Evolutionary conservation across 2,329 filamentous ascomycete genomes (phyloP), one percentile per base, ranked within the genome.

Genomic region (Botrytis fragariae): DNA sequence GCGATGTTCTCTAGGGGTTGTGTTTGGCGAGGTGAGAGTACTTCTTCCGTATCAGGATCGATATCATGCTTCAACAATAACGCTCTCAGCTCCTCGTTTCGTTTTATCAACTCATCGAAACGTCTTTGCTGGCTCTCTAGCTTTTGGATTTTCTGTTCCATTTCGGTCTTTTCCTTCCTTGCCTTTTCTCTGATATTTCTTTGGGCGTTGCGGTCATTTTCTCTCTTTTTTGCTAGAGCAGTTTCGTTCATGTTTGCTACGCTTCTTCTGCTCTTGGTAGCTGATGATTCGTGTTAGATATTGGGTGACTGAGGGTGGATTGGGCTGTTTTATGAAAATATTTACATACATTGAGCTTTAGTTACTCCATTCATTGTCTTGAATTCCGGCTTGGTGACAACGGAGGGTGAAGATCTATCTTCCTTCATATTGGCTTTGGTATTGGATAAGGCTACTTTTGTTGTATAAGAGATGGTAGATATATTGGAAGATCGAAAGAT

Each of bases 181-280:
- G 48, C 45, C 25, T 68, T 68, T 32, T 68, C 64, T 22, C 64
- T 39, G 4, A 68, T 68, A 4, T 54, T 54, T 22, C 64, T 57
- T 42, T 68, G 64, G 9, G 64, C 64, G 45, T 68, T 68, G 9
- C 64, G 64, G 25, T 68, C 64, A 18, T 68, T 68, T 42, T 68
- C 64, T 68, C 64, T 54, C 64, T 68, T 68, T n/a, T 68, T 68
- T 4, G 51, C 16, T 6, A 68, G 10, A n/a, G 64, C 64, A 68
- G n/a, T 20, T 29, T 48, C 45, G 9, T 68, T 68, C 64, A 68
- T 68, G 35, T 68, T 68, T 6, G 37, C 25, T 22, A 68, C 64
- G n/a, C 64, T 68, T 39, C 64, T 68, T 29, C 29, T 35, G 20
- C 39, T 68, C 51, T 68, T 68, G 4, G 64, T 20, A 29, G 20